Base-by-base conservation (phyloP, 352 stramenopile genomes). In the Phytophthora europaea region DNA sequence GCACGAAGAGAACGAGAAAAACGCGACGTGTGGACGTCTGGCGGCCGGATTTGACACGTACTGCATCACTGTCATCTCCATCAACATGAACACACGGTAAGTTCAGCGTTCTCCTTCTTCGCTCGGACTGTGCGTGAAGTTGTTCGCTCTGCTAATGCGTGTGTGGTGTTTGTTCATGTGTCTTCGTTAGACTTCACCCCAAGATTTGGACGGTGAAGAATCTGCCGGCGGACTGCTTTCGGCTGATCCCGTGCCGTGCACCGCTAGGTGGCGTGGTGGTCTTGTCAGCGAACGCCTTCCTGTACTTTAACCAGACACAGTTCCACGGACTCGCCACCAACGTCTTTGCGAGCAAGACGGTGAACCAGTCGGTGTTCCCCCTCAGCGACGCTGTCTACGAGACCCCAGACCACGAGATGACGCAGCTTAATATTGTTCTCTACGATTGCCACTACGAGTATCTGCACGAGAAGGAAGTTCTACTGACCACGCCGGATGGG, bases 231-330 rank as follows among this genome's bases (percentile, higher is more conserved):
- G 88, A 97, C 60, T 91, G 81, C 50, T 94, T 94, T 61, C 72
- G 79, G 1, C 67, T 97, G 13, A 88, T 94, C 22, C 86, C 90
- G 10, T 95, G 88, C 48, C 84, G 80, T 62, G 81, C 84, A 23
- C 89, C 90, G 0, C 75, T 97, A 1, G 90, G 90, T 34, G 90
- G 90, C 13, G 90, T 88, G 4, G 76, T 97, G 4, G 82, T 97
- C 13, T 75, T 95, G 22, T 91, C 88, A 3, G 82, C 89, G 8
- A 94, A 95, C 45, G 88, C 90, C 8, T 84, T 97, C 33, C 67
- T 97, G 15, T 97, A 97, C 60, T 97, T 94, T 64, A 97, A 97
- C 70, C 90, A 97, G 67, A 97, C 89, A 4, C 87, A 94, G 76
- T 95, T 95, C 68, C 79, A 93, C 55, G 90, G 90, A 1, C 63